Conservation (phyloP, 768 basidiomycete species). For the Macrolepiota albuminosa region DNA sequence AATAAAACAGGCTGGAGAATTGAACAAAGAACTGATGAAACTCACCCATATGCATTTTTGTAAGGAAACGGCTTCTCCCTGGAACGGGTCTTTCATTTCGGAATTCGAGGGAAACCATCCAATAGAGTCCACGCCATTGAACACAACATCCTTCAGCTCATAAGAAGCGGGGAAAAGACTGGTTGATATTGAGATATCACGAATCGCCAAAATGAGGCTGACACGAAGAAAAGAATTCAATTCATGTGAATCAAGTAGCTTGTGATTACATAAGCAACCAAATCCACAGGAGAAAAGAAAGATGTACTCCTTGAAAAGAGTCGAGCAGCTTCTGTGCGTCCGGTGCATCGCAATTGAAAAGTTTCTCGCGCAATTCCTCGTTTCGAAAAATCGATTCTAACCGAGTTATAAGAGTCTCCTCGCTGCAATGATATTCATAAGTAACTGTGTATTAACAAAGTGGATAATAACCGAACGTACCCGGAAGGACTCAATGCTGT, state of each 20-base stretch:
- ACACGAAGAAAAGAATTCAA: not conserved
- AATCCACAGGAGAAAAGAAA: not conserved
- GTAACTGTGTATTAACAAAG: not conserved
- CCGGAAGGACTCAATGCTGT: not conserved
- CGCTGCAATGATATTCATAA: not conserved
- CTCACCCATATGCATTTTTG: not conserved
- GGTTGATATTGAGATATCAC: not conserved
- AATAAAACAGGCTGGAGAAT: too few species aligned
- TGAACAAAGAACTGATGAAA: not conserved
- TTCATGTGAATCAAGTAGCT: not conserved
- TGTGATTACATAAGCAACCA: not conserved
- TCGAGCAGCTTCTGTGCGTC: not conserved
- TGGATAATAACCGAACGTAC: not conserved
- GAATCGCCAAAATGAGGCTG: not conserved
- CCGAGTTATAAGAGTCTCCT: not conserved
- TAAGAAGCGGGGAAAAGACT: not conserved
- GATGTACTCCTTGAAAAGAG: not conserved
- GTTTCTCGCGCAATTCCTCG: not conserved
- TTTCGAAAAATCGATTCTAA: not conserved
- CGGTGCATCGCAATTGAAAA: not conserved
- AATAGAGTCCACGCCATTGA: too few species aligned
- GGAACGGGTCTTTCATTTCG: not conserved
- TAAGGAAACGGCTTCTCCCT: not conserved
- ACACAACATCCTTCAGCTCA: not conserved
- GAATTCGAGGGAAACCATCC: not conserved